Conservation (phyloP, 768 basidiomycete species). For the Termitomyces sp. region DNA sequence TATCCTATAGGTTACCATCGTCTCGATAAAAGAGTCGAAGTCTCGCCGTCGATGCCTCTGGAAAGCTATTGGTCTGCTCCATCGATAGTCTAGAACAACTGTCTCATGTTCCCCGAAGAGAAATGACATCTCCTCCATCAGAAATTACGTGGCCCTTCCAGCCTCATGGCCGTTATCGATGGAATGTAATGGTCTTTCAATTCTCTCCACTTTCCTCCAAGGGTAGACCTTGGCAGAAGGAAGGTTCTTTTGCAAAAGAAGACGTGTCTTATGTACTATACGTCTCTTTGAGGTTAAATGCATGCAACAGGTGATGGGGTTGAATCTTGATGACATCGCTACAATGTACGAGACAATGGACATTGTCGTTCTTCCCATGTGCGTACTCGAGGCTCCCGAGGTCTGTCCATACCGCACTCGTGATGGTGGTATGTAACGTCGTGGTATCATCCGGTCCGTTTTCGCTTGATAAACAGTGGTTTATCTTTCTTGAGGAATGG, state of each 20-base stretch:
- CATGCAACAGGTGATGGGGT: no score
- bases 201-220: constrained; percentile 4
- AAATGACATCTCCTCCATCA: background rate
- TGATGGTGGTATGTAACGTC: background rate
- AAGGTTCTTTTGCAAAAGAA: background rate
- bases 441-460: background rate
- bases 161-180: constrained; percentile 11
- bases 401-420: background rate
- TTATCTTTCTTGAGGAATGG: no score
- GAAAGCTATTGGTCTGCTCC: background rate
- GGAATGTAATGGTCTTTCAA: background rate
- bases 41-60: background rate
- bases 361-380: background rate
- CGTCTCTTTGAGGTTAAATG: background rate
- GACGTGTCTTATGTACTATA: background rate
- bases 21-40: background rate
- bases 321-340: background rate
- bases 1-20: background rate
- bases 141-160: background rate
- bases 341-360: background rate
- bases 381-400: background rate
- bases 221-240: background rate
- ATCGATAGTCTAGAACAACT: background rate
- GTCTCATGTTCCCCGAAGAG: constrained; percentile 1
- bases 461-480: background rate